phyloP scores from a whole-genome alignment of 306 rosid genomes.

The Gastrolobium villosum region DNA sequence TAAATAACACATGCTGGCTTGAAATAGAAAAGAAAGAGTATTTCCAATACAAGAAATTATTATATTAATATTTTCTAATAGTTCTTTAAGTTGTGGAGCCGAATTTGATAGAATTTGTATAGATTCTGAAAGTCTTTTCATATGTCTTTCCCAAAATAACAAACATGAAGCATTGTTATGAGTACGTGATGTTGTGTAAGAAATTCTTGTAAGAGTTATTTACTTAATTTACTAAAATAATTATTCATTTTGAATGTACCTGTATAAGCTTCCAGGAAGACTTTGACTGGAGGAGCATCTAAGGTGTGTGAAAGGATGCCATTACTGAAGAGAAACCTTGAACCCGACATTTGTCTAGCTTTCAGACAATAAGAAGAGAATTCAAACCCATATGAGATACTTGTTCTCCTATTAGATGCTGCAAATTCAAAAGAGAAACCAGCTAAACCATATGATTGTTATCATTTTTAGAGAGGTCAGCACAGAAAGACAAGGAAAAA shows the following conservation, averaged over 20 bases:
- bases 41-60: no score
- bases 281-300: slow-evolving; percentile 58
- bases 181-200: slow-evolving; percentile 82
- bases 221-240: not conserved
- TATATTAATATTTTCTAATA: no score
- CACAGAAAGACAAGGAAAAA: no score
- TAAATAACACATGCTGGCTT: no score
- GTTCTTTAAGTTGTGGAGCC: no score
- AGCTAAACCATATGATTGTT: no score
- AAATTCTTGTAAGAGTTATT: not conserved
- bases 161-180: slow-evolving; percentile 63
- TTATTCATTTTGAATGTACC: slow-evolving; percentile 49
- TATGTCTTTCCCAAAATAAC: no score
- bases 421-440: not conserved
- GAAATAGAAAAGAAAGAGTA: no score
- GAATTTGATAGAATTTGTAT: no score
- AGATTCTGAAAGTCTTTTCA: no score
- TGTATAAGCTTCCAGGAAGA: slow-evolving; percentile 67
- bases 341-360: slow-evolving; percentile 13
- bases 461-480: no score
- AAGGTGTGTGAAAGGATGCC: slow-evolving; percentile 56
- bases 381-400: not conserved
- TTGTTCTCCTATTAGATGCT: not conserved
- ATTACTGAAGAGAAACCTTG: slow-evolving; percentile 61
- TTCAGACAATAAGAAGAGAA: not conserved